Evolutionary conservation across 805 yeast genomes (phyloP).

Genomic region (Metschnikowia lunata): DNA sequence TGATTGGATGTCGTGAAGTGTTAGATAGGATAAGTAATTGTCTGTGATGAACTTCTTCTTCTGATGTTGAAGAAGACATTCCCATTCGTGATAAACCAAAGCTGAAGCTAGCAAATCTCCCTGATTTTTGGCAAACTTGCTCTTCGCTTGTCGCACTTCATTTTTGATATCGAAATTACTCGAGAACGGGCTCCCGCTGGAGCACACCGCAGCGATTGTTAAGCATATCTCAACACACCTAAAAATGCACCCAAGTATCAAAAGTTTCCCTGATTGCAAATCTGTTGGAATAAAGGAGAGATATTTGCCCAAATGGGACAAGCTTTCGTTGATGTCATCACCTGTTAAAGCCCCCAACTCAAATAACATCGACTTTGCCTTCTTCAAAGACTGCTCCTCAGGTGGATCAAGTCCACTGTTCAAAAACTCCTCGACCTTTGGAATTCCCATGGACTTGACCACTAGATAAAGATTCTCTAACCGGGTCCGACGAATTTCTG

Average conservation of each 20-base stretch:
- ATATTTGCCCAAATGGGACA: constrained; percentile 77
- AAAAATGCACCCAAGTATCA: constrained; percentile 76
- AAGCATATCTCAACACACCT: constrained; percentile 75
- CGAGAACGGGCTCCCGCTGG: constrained; percentile 71
- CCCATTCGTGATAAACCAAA: constrained; percentile 55
- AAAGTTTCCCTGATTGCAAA: constrained; percentile 75
- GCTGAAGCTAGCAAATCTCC: constrained; percentile 78
- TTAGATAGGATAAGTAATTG: constrained; percentile 56
- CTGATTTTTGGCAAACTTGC: constrained; percentile 38
- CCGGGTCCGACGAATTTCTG: constrained; percentile 83
- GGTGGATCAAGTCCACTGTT: constrained; percentile 83
- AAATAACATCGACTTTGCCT: constrained; percentile 49
- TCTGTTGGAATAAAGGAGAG: constrained; percentile 83
- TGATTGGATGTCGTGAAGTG: constrained; percentile 67
- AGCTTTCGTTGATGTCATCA: constrained; percentile 26
- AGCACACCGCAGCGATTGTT: constrained; percentile 74
- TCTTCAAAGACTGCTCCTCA: constrained; percentile 42
- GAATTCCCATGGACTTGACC: constrained; percentile 85
- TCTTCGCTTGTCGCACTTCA: constrained; percentile 45
- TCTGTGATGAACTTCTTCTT: constrained; percentile 46
- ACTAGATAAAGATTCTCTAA: constrained; percentile 77
- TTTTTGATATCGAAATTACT: constrained; percentile 62
- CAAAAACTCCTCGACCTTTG: constrained; percentile 65
- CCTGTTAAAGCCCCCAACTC: constrained; percentile 68
- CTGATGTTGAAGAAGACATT: constrained; percentile 15